These are phyloP conservation scores for Chaetomiaceae sp. DNA, from an alignment of 2,329 filamentous ascomycete species.

Conservation along the genomic window DNA sequence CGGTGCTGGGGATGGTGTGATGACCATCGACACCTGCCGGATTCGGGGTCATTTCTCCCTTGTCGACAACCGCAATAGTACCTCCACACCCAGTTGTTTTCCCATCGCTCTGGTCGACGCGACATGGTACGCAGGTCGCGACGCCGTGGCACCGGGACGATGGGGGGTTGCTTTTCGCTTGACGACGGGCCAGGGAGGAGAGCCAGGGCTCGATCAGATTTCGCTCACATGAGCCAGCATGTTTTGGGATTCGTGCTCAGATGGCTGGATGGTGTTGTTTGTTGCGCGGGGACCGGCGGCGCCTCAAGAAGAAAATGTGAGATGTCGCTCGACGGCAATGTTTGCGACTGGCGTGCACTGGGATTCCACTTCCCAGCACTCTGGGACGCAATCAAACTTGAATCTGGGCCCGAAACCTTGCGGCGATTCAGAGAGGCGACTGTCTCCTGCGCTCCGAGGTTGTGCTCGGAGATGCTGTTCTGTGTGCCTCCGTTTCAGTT, in stretches of 20 bases:
- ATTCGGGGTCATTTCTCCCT: constrained; percentile 10
- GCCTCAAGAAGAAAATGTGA: neutral
- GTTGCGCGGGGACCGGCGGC: neutral
- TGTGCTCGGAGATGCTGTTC: neutral
- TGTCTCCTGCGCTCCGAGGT: neutral
- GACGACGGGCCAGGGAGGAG: neutral
- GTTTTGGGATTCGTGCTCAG: neutral
- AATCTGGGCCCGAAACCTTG: neutral
- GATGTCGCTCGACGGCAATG: neutral
- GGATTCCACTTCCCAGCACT: neutral
- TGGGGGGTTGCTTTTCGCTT: constrained; percentile 7
- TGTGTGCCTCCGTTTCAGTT: neutral
- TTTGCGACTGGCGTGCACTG: neutral
- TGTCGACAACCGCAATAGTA: neutral
- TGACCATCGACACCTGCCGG: constrained; percentile 12
- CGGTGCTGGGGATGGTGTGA: constrained; percentile 18
- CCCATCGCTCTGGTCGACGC: constrained; percentile 13
- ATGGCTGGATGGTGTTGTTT: neutral
- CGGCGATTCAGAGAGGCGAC: too few relatives aligned
- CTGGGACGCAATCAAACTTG: neutral
- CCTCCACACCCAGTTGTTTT: constrained; percentile 7
- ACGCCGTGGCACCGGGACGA: constrained; percentile 19
- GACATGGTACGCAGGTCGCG: constrained; percentile 4
- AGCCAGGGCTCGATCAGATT: neutral
- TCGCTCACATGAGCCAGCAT: too few relatives aligned